These are phyloP conservation scores for Ambrosiella xylebori DNA, from an alignment of 2,329 filamentous ascomycete species.

Conservation along the genomic window DNA sequence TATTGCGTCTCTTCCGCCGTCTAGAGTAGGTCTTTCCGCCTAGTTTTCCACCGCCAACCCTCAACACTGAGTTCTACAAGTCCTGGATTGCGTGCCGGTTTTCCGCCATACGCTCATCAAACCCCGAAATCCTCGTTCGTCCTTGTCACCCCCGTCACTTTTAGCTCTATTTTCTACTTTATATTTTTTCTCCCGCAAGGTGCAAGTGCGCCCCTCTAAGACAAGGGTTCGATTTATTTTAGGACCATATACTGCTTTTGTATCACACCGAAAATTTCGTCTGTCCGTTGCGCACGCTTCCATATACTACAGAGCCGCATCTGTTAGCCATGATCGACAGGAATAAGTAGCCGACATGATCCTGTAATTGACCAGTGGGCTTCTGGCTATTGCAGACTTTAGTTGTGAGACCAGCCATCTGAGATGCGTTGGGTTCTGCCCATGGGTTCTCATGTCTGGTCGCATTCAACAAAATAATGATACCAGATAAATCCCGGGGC, in stretches of 20 bases:
- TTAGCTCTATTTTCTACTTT: neutral
- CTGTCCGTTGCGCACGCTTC: neutral
- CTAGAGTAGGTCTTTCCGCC: conserved; percentile 44
- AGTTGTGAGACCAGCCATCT: too few relatives aligned
- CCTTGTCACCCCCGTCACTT: neutral
- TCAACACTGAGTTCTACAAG: neutral
- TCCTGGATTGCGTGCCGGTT: neutral
- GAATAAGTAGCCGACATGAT: neutral
- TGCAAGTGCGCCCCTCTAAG: neutral
- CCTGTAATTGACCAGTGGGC: neutral
- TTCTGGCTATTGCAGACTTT: too few relatives aligned
- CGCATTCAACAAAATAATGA: too few relatives aligned
- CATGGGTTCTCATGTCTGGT: too few relatives aligned
- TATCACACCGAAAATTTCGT: neutral
- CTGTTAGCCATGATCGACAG: neutral
- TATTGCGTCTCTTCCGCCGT: conserved; percentile 61
- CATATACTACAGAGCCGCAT: neutral
- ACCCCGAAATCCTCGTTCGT: neutral
- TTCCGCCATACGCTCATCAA: neutral
- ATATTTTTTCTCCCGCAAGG: neutral
- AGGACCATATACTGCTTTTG: neutral
- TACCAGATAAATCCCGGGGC: too few relatives aligned
- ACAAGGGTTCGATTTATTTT: neutral
- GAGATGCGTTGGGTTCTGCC: too few relatives aligned
- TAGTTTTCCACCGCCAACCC: neutral